phyloP scores from a whole-genome alignment of 2,329 filamentous ascomycete species.

The Fusarium torulosum region DNA sequence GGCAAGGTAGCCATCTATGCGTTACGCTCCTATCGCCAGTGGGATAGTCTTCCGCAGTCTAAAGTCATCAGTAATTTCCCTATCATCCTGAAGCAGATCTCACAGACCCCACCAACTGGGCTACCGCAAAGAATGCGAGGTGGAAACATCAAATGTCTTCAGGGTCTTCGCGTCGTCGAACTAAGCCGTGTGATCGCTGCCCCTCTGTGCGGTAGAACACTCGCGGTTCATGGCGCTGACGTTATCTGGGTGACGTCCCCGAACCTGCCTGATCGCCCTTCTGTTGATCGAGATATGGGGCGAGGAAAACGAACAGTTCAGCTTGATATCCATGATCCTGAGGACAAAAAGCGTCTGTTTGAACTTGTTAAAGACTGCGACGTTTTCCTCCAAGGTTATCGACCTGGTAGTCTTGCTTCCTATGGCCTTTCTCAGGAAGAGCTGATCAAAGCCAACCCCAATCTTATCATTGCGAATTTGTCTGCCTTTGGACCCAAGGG shows the following conservation, averaged over 20 bases:
- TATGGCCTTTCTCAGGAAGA: constrained; percentile 55
- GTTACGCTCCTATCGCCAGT: constrained; percentile 62
- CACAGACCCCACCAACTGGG: constrained; percentile 13
- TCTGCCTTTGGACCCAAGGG: constrained; percentile 65
- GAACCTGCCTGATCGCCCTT: constrained; percentile 72
- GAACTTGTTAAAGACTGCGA: constrained; percentile 69
- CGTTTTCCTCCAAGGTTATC: constrained; percentile 73
- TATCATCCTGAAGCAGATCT: constrained; percentile 57
- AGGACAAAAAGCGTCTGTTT: constrained; percentile 66
- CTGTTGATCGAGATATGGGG: constrained; percentile 75
- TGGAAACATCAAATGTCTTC: constrained; percentile 52
- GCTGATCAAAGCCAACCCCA: constrained; percentile 56
- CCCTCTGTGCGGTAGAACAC: constrained; percentile 73
- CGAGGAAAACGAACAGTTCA: constrained; percentile 74
- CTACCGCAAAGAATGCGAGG: neutral
- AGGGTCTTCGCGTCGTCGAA: constrained; percentile 77
- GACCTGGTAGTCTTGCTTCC: constrained; percentile 65
- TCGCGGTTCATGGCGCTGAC: constrained; percentile 78
- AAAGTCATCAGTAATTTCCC: constrained; percentile 59
- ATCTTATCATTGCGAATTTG: constrained; percentile 63
- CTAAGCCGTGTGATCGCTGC: constrained; percentile 79
- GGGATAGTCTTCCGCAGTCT: constrained; percentile 64
- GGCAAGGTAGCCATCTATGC: constrained; percentile 61
- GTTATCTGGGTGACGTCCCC: constrained; percentile 77
- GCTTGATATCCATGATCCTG: constrained; percentile 66